Evolutionary conservation across 2,329 filamentous ascomycete genomes (phyloP), one percentile per base, ranked within the genome.

Genomic region (Paecilomyces niveus): DNA sequence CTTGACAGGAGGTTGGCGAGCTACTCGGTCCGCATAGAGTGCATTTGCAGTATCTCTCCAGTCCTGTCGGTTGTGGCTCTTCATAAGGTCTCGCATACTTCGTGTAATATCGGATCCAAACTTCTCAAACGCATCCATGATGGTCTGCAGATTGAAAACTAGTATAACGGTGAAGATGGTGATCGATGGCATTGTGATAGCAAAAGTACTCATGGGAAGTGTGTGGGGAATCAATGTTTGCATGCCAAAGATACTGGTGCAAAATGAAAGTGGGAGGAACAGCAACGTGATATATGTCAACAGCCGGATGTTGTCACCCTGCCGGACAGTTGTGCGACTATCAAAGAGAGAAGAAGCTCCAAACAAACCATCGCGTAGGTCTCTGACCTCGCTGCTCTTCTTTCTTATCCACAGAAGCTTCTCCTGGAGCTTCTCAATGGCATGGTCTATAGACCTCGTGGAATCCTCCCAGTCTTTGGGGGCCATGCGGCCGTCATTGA

Each of bases 281-380:
- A 64, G 56, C 54, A 65, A 54, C 13, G 61, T 64, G 31, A 65
- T 58, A 22, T 65, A 64, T 6, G 63, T 65, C 13, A 65, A 53
- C 7, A 64, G 56, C 32, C 63, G 62, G 51, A 65, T 65, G 29
- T 64, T 65, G 15, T 64, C 62, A 9, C 62, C 62, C 54, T 65
- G 63, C 8, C 61, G 57, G n/a, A 65, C 62, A 10, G 62, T 55
- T 29, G 59, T 63, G 13, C 63, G 61, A 52, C 58, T 63, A 50
- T 65, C 63, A 49, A 64, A 64, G 22, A 63, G 49, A n/a, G 61
- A 54, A 56, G 61, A 61, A 7, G 50, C 50, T 5, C 50, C 50
- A 29, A 52, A 52, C 8, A 52, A 21, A n/a, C 57, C 54, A 22
- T 59, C 57, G n/a, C 57, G 29, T 9, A 59, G 51, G 53, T 59